Evolutionary conservation across 2,329 filamentous ascomycete genomes (phyloP).

Genomic region (Fusarium pininemorale): DNA sequence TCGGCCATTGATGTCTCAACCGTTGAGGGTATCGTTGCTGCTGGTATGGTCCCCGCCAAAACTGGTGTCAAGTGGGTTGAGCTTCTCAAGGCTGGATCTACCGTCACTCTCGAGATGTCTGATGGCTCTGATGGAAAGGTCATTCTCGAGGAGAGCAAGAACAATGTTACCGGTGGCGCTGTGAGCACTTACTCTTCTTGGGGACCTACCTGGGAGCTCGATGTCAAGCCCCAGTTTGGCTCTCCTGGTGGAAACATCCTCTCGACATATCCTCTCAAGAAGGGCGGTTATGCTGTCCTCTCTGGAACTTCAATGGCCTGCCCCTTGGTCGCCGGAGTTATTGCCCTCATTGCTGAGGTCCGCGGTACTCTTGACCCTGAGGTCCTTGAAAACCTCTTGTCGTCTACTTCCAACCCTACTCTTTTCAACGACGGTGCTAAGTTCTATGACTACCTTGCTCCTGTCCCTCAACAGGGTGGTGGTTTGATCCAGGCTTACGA

Average conservation of each 20-base stretch:
- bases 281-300: constrained; percentile 61
- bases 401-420: constrained; percentile 59
- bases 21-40: constrained; percentile 5
- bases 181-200: constrained; percentile 64
- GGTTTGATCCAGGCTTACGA: constrained; percentile 69
- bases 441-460: constrained; percentile 55
- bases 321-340: constrained; percentile 63
- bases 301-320: constrained; percentile 70
- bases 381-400: constrained; percentile 59
- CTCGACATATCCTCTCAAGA: constrained; percentile 61
- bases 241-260: constrained; percentile 66
- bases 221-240: constrained; percentile 64
- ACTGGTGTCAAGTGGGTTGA: constrained; percentile 15
- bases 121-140: constrained; percentile 43
- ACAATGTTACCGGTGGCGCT: constrained; percentile 59
- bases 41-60: constrained; percentile 11
- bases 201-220: constrained; percentile 68
- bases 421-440: constrained; percentile 56
- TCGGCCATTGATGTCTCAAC: constrained; percentile 6
- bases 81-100: constrained; percentile 45
- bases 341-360: constrained; percentile 62
- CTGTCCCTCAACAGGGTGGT: constrained; percentile 67
- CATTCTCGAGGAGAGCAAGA: constrained; percentile 48
- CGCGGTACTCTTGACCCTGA: constrained; percentile 61
- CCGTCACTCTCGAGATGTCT: constrained; percentile 55